A percentile compares a stretch with the other conserved stretches of the same genome.
phyloP scores from a whole-genome alignment of 2,329 filamentous ascomycete species.

The Tothia fuscella region DNA sequence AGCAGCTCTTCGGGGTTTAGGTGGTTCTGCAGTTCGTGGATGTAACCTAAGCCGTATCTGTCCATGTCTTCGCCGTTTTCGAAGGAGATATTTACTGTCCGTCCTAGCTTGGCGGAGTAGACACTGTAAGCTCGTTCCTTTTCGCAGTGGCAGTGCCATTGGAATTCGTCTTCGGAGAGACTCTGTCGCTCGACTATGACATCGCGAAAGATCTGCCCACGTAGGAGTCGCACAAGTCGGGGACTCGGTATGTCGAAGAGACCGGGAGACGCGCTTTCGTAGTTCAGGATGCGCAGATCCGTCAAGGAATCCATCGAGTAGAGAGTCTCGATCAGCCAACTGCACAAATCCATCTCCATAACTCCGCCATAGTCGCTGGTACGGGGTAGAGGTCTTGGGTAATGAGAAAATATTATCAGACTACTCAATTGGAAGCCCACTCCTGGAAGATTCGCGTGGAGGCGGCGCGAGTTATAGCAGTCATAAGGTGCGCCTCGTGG shows the following conservation, averaged over 20 bases:
- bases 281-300: slow-evolving; percentile 3
- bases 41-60: not conserved
- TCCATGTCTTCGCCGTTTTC: not conserved
- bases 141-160: not conserved
- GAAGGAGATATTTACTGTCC: not conserved
- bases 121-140: slow-evolving; percentile 5
- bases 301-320: slow-evolving; percentile 4
- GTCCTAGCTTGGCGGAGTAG: slow-evolving; percentile 1
- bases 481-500: slow-evolving; percentile 6
- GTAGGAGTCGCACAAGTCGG: slow-evolving; percentile 4
- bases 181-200: not conserved
- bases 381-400: slow-evolving; percentile 1
- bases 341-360: slow-evolving; percentile 3
- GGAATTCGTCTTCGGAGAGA: not conserved
- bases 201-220: slow-evolving; percentile 2
- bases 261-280: slow-evolving; percentile 3
- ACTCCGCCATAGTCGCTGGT: slow-evolving; percentile 2
- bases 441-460: not conserved
- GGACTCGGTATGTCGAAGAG: slow-evolving; percentile 4
- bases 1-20: not conserved
- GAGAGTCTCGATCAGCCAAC: slow-evolving; percentile 1
- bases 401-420: slow-evolving; percentile 4
- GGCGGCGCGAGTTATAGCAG: slow-evolving; percentile 1
- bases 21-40: not conserved
- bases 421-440: slow-evolving; percentile 5